Conservation (phyloP, 352 stramenopile genomes). For the Pythium monospermum region DNA sequence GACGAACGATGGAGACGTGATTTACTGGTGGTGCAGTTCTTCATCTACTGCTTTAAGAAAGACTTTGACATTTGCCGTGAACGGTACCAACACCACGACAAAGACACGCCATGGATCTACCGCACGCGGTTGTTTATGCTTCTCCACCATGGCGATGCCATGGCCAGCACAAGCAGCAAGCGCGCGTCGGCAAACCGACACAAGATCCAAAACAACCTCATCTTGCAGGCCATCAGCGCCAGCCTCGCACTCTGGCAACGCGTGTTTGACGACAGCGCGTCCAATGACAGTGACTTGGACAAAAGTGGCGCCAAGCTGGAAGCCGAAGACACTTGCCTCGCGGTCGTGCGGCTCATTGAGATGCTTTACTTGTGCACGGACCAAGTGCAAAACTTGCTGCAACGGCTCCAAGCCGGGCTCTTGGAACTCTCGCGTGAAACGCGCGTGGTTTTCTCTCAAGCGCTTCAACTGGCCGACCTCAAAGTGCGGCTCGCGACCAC, state of each 20-base stretch:
- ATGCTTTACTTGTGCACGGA: constrained; percentile 76
- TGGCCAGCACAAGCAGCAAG: constrained; percentile 21
- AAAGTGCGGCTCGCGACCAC: constrained; percentile 56
- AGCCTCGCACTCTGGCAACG: constrained; percentile 57
- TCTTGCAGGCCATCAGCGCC: constrained; percentile 53
- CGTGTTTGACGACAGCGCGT: constrained; percentile 37
- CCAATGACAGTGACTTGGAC: constrained; percentile 16
- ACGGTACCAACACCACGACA: constrained; percentile 43
- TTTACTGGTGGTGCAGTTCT: constrained; percentile 77
- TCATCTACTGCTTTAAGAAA: constrained; percentile 74
- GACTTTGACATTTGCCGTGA: constrained; percentile 53
- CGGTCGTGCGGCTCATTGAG: constrained; percentile 64
- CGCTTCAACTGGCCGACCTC: constrained; percentile 53
- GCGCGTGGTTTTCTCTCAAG: constrained; percentile 54
- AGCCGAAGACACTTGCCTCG: constrained; percentile 55
- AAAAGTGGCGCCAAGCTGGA: constrained; percentile 30
- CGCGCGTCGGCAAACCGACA: constrained; percentile 23
- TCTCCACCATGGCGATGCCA: constrained; percentile 41
- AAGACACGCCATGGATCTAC: constrained; percentile 45
- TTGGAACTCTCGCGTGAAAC: constrained; percentile 46
- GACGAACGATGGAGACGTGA: constrained; percentile 62
- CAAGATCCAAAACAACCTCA: constrained; percentile 64
- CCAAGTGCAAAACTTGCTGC: constrained; percentile 67
- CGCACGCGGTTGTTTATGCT: constrained; percentile 57
- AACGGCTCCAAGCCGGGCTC: constrained; percentile 59